Conservation (phyloP, 1,139 yeast species). For the Kazachstania sp. region DNA sequence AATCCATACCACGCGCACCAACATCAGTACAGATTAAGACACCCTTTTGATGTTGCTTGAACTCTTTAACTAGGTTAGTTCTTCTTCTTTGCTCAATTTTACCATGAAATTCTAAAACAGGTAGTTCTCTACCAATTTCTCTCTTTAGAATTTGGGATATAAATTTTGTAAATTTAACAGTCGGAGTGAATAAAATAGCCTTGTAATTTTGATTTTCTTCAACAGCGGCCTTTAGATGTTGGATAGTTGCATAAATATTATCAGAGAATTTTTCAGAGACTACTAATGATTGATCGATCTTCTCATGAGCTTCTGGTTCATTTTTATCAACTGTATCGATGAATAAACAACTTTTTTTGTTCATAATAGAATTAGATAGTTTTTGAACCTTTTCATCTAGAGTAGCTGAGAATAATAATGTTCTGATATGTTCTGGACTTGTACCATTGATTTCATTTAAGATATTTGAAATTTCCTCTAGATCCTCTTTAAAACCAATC, state of each 20-base stretch:
- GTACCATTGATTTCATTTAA: conserved; percentile 37
- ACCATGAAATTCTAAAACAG: conserved; percentile 51
- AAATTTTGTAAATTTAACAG: conserved; percentile 59
- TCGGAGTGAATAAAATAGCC: conserved; percentile 76
- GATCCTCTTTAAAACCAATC: conserved; percentile 62
- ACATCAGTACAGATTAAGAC: conserved; percentile 82
- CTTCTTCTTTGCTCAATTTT: conserved; percentile 47
- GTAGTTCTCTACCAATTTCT: conserved; percentile 23
- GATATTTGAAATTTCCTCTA: conserved; percentile 46
- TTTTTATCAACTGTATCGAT: conserved; percentile 70
- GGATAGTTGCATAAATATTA: conserved; percentile 45
- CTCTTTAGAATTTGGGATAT: conserved; percentile 35
- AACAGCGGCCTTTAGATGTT: conserved; percentile 36
- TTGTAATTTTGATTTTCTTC: conserved; percentile 40
- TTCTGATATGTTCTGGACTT: conserved; percentile 38
- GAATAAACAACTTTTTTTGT: conserved; percentile 50
- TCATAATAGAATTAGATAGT: conserved; percentile 57
- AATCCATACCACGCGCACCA: conserved; percentile 95
- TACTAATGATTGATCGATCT: conserved; percentile 60
- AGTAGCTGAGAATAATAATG: conserved; percentile 82
- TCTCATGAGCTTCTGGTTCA: conserved; percentile 71
- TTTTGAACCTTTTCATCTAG: conserved; percentile 57
- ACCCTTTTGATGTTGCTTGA: conserved; percentile 36
- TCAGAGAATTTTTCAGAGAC: conserved; percentile 42
- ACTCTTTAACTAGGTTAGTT: conserved; percentile 24